Base-by-base conservation (phyloP, 208 protist genomes). In the Trypanosoma congolense region DNA sequence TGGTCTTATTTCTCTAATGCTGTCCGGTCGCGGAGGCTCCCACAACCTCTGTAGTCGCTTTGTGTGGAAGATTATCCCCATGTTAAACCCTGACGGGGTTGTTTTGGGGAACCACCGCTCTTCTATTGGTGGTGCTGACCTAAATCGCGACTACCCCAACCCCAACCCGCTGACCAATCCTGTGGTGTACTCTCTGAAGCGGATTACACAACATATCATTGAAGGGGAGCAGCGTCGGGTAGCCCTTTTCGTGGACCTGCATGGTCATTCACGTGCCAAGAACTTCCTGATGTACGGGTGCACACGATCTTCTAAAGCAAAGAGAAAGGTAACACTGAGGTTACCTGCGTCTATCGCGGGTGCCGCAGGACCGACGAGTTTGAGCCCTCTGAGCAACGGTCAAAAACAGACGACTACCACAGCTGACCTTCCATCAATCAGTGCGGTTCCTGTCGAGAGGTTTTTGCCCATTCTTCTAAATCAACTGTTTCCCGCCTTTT, bases 1-100 rank as follows among this genome's bases (percentile, higher is more conserved):
- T 30, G 97, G 96, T 16, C 52, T 98, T 12, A 57, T 99, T n/a
- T 79, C 96, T 51, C 87, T 70, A 21, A 70, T 97, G n/a, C 50
- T 82, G 0, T 44, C 45, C 33, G 49, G 59, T 42, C 49, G 58
- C 4, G 55, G 40, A 30, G 19, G 56, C 29, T 26, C 46, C 2
- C 35, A 61, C 19, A 19, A 43, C 9, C 63, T 97, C 22, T 73
- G 87, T 24, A 74, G 80, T 14, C 58, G 36, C n/a, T 88, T 91
- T 48, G 87, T 96, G 18, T 93, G 89, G 65, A 98, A 98, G 67
- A 81, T 98, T 31, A 75, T 99, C 12, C 98, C 98, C 2, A 99
- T 99, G 96, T 70, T 99, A 9, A 99, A 99, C 72, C 86, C 92
- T 6, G 98, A 99, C 63, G 98, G 98, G 26, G 97, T 99, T 18